Evolutionary conservation across 305 asterid species (phyloP).

Genomic region (Fraxinus platypoda): DNA sequence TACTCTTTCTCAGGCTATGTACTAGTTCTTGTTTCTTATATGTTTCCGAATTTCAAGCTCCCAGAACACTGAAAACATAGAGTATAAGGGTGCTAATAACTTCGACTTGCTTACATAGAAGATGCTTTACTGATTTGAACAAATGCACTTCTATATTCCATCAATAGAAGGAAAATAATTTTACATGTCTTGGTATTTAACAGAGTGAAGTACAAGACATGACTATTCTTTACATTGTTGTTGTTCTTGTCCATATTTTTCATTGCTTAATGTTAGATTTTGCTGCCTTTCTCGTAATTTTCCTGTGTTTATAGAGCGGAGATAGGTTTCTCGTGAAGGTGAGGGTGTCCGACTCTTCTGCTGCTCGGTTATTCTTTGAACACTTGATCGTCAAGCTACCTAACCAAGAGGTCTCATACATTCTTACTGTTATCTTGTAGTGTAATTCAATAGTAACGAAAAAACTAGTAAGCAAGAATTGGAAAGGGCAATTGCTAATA

Average conservation of each 20-base stretch:
- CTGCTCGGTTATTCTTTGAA: conserved; percentile 53
- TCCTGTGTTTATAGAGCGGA: conserved; percentile 43
- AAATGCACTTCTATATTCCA: background rate
- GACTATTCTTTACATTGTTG: background rate
- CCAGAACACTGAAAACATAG: background rate
- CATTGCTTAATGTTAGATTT: background rate
- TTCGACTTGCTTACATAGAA: background rate
- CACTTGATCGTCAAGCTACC: conserved; percentile 58
- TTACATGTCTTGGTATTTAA: background rate
- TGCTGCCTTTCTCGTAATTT: background rate
- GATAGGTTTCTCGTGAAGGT: conserved; percentile 58
- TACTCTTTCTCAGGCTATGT: background rate
- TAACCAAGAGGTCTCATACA: conserved; percentile 43
- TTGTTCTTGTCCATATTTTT: background rate
- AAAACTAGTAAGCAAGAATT: background rate
- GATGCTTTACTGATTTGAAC: background rate
- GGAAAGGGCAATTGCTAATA: conserved; percentile 13
- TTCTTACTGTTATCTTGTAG: background rate
- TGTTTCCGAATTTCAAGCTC: background rate
- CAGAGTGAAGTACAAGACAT: background rate
- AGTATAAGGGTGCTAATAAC: background rate
- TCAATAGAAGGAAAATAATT: background rate
- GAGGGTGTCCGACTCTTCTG: conserved; percentile 45
- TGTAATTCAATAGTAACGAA: background rate
- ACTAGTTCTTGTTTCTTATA: background rate